Percentiles rank a stretch among this genome's conserved stretches.
Evolutionary conservation across 352 stramenopile genomes (phyloP).

Genomic region (Detonula confervacea): DNA sequence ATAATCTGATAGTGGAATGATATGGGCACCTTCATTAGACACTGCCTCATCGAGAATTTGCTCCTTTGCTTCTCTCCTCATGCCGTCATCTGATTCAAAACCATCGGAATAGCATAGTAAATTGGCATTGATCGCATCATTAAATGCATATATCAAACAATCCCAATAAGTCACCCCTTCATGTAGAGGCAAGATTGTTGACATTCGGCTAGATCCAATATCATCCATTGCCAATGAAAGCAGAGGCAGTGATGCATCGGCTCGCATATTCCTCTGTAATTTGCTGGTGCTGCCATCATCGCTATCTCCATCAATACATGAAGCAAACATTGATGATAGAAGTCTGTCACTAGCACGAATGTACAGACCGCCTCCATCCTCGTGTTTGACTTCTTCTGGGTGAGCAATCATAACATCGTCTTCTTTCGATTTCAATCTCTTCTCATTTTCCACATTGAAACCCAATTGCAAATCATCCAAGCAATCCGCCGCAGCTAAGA

Average conservation of each 20-base stretch:
- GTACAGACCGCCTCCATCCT: neutral
- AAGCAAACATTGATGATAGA: slow-evolving; percentile 44
- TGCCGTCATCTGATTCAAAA: neutral
- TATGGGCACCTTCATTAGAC: slow-evolving; percentile 36
- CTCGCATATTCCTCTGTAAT: slow-evolving; percentile 36
- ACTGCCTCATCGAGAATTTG: slow-evolving; percentile 23
- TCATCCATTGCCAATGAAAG: slow-evolving; percentile 57
- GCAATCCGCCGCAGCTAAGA: slow-evolving; percentile 27
- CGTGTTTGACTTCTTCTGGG: neutral
- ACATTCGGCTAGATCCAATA: slow-evolving; percentile 40
- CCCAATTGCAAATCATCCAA: slow-evolving; percentile 20
- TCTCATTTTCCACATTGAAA: neutral
- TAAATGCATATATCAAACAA: slow-evolving; percentile 39
- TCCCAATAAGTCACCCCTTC: slow-evolving; percentile 40
- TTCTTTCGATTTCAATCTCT: neutral
- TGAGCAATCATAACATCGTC: neutral
- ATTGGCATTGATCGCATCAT: slow-evolving; percentile 43
- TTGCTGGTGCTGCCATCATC: neutral
- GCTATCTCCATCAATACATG: neutral
- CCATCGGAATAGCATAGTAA: slow-evolving; percentile 32
- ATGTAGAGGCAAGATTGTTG: slow-evolving; percentile 3
- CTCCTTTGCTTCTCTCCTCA: neutral
- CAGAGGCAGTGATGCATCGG: slow-evolving; percentile 43
- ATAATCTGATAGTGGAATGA: slow-evolving; percentile 55
- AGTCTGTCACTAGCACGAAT: slow-evolving; percentile 30